These are phyloP conservation scores for maize (Zea mays) DNA, from an alignment of 176 grass and related monocot genomes.

Conservation along the genomic window Zm-B73-REFERENCE-NAM-5.0 NC_050096.1:8513001-8513500, in stretches of 20 bases:
- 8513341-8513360: constrained; percentile 22
- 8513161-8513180: constrained; percentile 29
- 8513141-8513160: constrained; percentile 67
- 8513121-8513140: constrained; percentile 49
- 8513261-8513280: constrained; percentile 43
- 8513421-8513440: constrained; percentile 15
- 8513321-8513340: constrained; percentile 32
- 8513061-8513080: constrained; percentile 37
- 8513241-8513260: constrained; percentile 55
- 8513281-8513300: constrained; percentile 29
- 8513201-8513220: constrained; percentile 16
- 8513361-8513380: constrained; percentile 26
- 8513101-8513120: constrained; percentile 80
- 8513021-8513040: constrained; percentile 38
- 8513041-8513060: constrained; percentile 20
- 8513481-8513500: neutral
- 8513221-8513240: constrained; percentile 51
- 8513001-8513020: neutral
- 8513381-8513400: neutral
- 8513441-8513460: neutral
- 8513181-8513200: constrained; percentile 24
- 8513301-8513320: constrained; percentile 31
- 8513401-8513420: constrained; percentile 23
- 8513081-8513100: constrained; percentile 95
- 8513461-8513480: constrained; percentile 5